Evolutionary conservation across 2,329 filamentous ascomycete species (phyloP).

Genomic region (Aspergillus hiratsukae): DNA sequence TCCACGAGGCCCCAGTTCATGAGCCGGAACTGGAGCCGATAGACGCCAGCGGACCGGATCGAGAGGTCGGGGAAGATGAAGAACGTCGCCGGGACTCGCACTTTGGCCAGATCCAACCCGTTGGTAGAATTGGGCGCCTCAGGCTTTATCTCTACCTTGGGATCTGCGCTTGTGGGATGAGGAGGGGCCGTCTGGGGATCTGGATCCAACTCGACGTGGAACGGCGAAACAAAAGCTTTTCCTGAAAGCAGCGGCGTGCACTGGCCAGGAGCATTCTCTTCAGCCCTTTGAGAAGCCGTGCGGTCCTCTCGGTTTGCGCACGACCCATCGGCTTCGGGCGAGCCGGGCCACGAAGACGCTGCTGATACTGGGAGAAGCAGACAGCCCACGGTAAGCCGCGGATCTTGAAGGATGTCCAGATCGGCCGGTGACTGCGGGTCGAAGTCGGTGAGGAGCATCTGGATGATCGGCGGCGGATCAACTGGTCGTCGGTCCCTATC

Average conservation of each 20-base stretch:
- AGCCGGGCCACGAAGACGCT: constrained; percentile 6
- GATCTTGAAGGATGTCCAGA: constrained; percentile 34
- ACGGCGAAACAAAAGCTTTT: constrained; percentile 40
- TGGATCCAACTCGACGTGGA: constrained; percentile 40
- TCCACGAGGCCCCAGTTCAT: constrained; percentile 39
- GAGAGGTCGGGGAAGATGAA: constrained; percentile 48
- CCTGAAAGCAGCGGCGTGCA: constrained; percentile 33
- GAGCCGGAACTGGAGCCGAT: constrained; percentile 43
- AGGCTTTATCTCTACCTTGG: constrained; percentile 6
- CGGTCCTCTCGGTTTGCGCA: constrained; percentile 12
- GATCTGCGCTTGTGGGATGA: constrained; percentile 28
- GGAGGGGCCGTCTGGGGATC: constrained; percentile 39
- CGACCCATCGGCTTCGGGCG: constrained; percentile 5
- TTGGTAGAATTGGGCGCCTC: background rate
- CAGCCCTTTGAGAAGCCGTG: constrained; percentile 9
- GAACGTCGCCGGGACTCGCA: constrained; percentile 35
- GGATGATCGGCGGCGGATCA: constrained; percentile 46
- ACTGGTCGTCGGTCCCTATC: constrained; percentile 45
- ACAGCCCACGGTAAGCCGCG: constrained; percentile 42
- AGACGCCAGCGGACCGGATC: constrained; percentile 42
- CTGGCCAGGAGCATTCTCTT: constrained; percentile 15
- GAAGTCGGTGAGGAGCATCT: constrained; percentile 43
- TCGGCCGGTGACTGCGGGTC: constrained; percentile 36
- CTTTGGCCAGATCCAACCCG: background rate
- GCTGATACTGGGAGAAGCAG: constrained; percentile 35